Conservation (phyloP, 305 asterid genomes). For the Plantago coronopus region DNA sequence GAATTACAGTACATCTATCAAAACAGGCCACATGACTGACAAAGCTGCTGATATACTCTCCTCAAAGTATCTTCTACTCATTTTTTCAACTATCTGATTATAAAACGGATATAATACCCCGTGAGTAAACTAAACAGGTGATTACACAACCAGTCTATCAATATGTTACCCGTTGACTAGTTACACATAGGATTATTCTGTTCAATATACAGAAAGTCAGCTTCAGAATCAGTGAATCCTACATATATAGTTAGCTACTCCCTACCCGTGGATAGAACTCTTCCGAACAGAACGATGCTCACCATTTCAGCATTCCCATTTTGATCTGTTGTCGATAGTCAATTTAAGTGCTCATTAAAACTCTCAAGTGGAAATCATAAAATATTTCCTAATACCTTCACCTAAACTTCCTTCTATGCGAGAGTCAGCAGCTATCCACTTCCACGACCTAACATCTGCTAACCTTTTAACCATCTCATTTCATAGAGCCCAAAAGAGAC, state of each 20-base stretch:
- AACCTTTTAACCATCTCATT: too few species aligned
- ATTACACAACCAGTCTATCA: background rate
- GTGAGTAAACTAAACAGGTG: too few species aligned
- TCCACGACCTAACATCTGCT: too few species aligned
- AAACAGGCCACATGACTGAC: background rate
- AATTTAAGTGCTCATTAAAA: too few species aligned
- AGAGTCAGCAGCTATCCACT: too few species aligned
- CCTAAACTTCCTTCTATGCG: too few species aligned
- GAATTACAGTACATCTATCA: background rate
- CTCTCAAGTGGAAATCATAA: too few species aligned
- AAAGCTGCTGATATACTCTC: background rate
- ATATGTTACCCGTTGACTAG: background rate
- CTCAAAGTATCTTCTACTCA: background rate
- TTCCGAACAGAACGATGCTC: background rate
- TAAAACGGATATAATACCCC: background rate
- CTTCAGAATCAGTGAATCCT: background rate
- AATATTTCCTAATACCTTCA: too few species aligned
- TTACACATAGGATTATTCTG: background rate
- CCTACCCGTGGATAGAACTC: background rate
- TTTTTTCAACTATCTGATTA: background rate
- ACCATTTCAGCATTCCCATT: too few species aligned
- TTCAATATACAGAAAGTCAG: background rate
- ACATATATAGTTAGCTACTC: background rate
- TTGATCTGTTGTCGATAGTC: too few species aligned
- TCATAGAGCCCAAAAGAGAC: too few species aligned